phyloP scores from a whole-genome alignment of 108 stramenopile species.

The Cyclotella sp. region DNA sequence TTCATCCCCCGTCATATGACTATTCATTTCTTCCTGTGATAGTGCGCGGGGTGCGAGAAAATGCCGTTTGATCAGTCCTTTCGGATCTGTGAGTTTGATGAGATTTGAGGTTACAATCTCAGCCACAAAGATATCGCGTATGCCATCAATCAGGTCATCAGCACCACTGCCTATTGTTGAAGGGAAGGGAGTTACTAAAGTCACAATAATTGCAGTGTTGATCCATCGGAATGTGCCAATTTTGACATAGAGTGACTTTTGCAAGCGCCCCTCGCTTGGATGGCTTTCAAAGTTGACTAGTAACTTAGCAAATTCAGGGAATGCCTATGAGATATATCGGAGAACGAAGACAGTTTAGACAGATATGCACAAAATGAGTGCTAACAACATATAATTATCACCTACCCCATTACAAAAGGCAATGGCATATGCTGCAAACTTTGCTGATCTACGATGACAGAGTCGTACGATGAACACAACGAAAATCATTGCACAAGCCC shows the following conservation, averaged over 20 bases:
- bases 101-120: background rate
- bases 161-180: background rate
- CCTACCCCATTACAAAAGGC: conserved; percentile 5
- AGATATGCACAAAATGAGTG: background rate
- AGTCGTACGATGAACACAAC: background rate
- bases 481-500: background rate
- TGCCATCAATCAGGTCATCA: background rate
- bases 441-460: background rate
- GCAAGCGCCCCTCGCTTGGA: background rate
- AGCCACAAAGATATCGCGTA: background rate
- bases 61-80: background rate
- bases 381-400: background rate
- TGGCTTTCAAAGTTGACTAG: background rate
- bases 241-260: background rate
- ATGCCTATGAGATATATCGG: background rate
- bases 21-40: conserved; percentile 4
- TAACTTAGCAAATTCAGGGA: background rate
- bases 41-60: background rate
- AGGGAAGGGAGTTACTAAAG: background rate
- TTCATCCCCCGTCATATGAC: background rate
- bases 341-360: background rate
- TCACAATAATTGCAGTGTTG: conserved; percentile 2
- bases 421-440: conserved; percentile 5
- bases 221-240: background rate
- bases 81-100: background rate